Base-by-base conservation (phyloP, 2,329 filamentous ascomycete species). In the Colletotrichum aenigma region DNA sequence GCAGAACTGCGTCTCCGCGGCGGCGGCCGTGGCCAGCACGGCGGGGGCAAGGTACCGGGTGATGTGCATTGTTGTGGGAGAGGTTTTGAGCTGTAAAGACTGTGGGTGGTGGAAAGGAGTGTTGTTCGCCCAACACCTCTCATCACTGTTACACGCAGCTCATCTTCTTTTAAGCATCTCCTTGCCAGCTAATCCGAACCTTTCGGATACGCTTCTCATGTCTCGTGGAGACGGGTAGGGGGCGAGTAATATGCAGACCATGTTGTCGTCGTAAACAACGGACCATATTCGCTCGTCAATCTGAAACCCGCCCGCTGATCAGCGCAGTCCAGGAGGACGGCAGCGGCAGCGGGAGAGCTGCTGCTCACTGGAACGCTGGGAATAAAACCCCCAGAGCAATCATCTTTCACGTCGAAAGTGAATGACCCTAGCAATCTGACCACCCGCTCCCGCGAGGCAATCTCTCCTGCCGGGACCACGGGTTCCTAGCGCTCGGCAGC, bases 1-100 rank as follows among this genome's bases (percentile, higher is more conserved):
- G 62, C 79, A 80, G 30, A 75, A 80, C 18, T 75, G 75, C 26
- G 74, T 75, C 26, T 71, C 72, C 26, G 72, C 60, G 15, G 24
- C 52, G 6, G 32, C 72, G 12, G 38, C 48, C 16, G 68, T 61
- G 6, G 55, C 72, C 16, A 72, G 24, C n/a, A 18, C 70, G 64
- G 70, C 70, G 34, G 70, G 34, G 6, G 56, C 36, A 24, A 72
- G 28, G 13, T 34, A 30, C 32, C 64, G 55, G 24, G 55, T n/a
- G 36, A 68, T 6, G 3, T 72, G 36, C 64, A 72, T 72, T 12
- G 32, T 67, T 26, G 34, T 48, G 21, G 18, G 55, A 12, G 67
- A 18, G 9, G 43, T 7, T 9, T 0, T 43, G 5, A 48, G 24
- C 52, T 28, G 66, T 70, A 74, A 36, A 34, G 58, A 65, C 58